Conservation (phyloP, 257 asterid genomes). For the Nicotiana paniculata region DNA sequence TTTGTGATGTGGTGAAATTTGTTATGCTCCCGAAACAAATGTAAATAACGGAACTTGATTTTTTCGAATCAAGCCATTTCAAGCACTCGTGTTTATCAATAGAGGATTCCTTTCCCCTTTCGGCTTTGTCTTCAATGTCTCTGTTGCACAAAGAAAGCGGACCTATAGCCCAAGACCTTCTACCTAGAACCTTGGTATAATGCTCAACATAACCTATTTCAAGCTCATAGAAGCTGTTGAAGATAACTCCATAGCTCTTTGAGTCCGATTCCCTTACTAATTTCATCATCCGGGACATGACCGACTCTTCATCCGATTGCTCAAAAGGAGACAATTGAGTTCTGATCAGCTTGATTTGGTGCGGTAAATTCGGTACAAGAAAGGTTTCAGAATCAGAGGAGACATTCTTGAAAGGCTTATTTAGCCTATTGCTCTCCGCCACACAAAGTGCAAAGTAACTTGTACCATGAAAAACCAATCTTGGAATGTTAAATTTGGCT, state of each 20-base stretch:
- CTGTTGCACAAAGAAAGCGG: conserved; percentile 32
- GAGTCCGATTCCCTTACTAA: conserved; percentile 13
- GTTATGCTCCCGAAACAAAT: conserved; percentile 55
- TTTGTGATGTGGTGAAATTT: conserved; percentile 33
- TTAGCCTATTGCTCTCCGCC: conserved; percentile 13
- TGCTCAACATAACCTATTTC: conserved; percentile 37
- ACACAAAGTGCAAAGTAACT: conserved; percentile 27
- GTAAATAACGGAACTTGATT: conserved; percentile 45
- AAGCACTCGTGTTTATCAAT: conserved; percentile 45
- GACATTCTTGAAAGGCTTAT: conserved; percentile 30
- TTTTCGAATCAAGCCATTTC: conserved; percentile 50
- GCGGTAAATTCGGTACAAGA: conserved; percentile 28
- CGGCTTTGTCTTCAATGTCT: conserved; percentile 6
- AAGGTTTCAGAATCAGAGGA: conserved; percentile 41
- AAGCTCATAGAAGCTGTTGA: conserved; percentile 52
- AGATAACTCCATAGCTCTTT: conserved; percentile 36
- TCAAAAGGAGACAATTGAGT: conserved; percentile 24
- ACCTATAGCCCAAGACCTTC: conserved; percentile 41
- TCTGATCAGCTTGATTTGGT: conserved; percentile 11
- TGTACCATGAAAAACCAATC: conserved; percentile 37
- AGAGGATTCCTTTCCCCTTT: conserved; percentile 35
- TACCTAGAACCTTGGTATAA: conserved; percentile 22
- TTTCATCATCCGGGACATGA: neutral
- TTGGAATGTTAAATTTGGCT: conserved; percentile 35
- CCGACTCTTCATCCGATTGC: neutral